Base-by-base conservation (phyloP, 371 early-diverging fungal genomes). In the Mortierella sp. region DNA sequence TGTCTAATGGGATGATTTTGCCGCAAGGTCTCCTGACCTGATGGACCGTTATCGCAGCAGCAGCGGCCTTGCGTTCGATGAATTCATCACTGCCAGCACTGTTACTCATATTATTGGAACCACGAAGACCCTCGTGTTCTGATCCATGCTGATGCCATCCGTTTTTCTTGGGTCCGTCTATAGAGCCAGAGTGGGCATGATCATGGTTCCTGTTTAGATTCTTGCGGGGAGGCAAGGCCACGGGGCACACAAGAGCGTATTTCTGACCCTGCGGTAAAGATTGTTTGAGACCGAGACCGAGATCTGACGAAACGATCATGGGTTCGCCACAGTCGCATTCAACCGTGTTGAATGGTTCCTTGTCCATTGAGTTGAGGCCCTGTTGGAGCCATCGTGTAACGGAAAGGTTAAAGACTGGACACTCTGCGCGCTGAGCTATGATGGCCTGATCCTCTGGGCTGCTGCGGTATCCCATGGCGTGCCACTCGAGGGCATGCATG, bases 401-500 rank as follows among this genome's bases (percentile, higher is more conserved):
- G 9, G 73, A 72, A 22, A 60, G 63, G 25, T 58, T 72, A 49
- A 72, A 72, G 21, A 54, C 44, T 13, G 73, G 67, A 46, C 73
- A 72, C 12, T 41, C 45, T 2, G 73, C 73, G 0, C 66, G 54
- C 44, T 57, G 24, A 2, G 55, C 37, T 7, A 66, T 21, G 4
- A 43, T 57, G 19, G 66, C 5, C 7, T 19, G 24, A 10, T 48
- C 55, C 2, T 54, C 22, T 0, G 3, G 16, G 3, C 13, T 10
- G 3, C 13, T 10, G 2, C 34, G 34, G 10, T 29, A 17, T 31
- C 66, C 62, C 47, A 72, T 62, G 19, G 34, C 49, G 27, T 58
- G 67, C 67, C 67, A 72, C 41, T 72, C 73, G 13, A 72, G 53
- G 10, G 67, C 73, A 50, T 72, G 73, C 73, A 72, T 72, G 49